These are phyloP conservation scores for Scenedesmus sp. DNA, from an alignment of 163 green algal species.

Conservation along the genomic window DNA sequence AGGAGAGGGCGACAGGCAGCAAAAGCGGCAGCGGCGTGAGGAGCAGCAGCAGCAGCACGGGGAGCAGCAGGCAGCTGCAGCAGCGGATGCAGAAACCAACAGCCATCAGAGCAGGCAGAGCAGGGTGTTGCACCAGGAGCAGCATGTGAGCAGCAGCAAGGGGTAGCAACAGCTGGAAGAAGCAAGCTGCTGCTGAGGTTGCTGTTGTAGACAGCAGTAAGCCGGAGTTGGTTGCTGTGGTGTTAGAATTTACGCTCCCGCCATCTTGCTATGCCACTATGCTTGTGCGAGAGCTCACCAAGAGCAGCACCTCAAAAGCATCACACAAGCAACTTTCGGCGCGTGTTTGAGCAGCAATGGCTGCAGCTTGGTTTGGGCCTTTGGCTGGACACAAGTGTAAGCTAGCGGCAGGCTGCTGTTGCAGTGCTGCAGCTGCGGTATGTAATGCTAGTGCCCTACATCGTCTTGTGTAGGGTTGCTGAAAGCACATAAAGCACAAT, in stretches of 20 bases:
- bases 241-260: conserved; percentile 85
- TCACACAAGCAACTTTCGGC: conserved; percentile 58
- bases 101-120: background rate
- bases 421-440: background rate
- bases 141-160: background rate
- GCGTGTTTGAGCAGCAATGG: background rate
- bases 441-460: too few species aligned
- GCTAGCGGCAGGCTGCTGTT: background rate
- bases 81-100: background rate
- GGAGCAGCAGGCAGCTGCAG: conserved; percentile 6
- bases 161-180: background rate
- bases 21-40: conserved; percentile 8
- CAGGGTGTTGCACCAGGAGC: background rate
- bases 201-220: background rate
- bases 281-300: conserved; percentile 77
- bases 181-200: background rate
- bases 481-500: too few species aligned
- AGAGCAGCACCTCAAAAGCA: conserved; percentile 61
- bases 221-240: conserved; percentile 66
- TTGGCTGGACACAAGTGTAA: background rate
- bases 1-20: background rate
- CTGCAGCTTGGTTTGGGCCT: background rate
- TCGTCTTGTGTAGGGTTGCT: too few species aligned
- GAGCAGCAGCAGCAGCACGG: conserved; percentile 23
- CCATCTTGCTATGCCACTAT: conserved; percentile 93